Conservation (phyloP, 331 rosid genomes). For the Malus hybrid region DNA sequence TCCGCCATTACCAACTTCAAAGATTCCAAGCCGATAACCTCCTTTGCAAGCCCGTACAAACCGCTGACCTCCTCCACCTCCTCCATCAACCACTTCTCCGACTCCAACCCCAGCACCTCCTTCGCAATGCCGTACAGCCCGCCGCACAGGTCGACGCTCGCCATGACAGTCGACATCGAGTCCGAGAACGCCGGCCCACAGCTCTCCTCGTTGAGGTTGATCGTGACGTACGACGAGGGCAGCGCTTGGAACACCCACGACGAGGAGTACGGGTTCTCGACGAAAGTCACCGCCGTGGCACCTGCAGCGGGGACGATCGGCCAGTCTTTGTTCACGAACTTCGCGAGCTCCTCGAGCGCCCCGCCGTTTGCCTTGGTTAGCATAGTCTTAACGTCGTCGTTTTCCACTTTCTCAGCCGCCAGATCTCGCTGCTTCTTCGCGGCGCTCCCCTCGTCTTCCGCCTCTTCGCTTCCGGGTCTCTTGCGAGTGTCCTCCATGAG, state of each 20-base stretch:
- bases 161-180: conserved; percentile 60
- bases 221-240: conserved; percentile 57
- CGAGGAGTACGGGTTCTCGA: conserved; percentile 44
- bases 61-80: not conserved
- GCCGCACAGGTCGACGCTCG: conserved; percentile 36
- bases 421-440: conserved; percentile 11
- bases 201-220: conserved; percentile 75
- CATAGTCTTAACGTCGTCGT: conserved; percentile 25
- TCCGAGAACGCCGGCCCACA: conserved; percentile 84
- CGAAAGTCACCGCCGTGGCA: conserved; percentile 33
- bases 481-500: conserved; percentile 25
- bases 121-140: not conserved
- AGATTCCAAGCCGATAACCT: not conserved
- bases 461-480: not conserved
- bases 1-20: not conserved
- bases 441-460: not conserved
- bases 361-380: conserved; percentile 9
- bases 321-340: conserved; percentile 23
- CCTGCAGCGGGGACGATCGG: not conserved
- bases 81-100: not conserved
- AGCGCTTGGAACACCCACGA: conserved; percentile 37
- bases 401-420: not conserved
- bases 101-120: not conserved
- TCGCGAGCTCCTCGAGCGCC: conserved; percentile 21
- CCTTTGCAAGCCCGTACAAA: not conserved